Evolutionary conservation across 2,329 filamentous ascomycete genomes (phyloP), one percentile per base, ranked within the genome.

Genomic region (Triangularia setosa): DNA sequence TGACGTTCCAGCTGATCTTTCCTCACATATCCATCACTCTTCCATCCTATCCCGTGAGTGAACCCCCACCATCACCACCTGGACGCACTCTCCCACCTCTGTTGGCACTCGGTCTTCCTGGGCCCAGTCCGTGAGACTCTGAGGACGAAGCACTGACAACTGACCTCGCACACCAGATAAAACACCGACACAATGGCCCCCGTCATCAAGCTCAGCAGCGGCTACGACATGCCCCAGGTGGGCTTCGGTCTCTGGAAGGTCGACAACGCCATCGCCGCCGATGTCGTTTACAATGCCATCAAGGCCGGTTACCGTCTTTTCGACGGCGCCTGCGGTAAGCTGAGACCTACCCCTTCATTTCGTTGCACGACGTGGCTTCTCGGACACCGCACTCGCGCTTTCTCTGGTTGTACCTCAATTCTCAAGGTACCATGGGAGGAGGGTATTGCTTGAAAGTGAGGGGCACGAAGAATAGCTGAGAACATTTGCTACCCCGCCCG

Each of bases 221-320:
- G 87, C 77, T 74, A 84, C 71, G 81, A 90, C 72, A 91, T 91
- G 89, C 89, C 89, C 73, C 85, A 89, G 75, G 88, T 91, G 69
- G 89, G 89, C 77, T 91, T 91, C 75, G 89, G 89, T 65, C 84
- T 94, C 70, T 95, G 91, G 91, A 95, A 95, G 81, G 90, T 95
- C 69, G 86, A 87, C 76, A 90, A 90, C 70, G 84, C 86, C 61
- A 87, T 86, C 62, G 88, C 85, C 74, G 87, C 91, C 72, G 90
- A 94, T 72, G 86, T 85, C 66, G 87, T 94, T 70, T 94, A 94
- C 83, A 88, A 93, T 68, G 86, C 86, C 73, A 87, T 87, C 79
- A 87, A 87, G 79, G 78, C 78, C 59, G 85, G 85, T 48, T 87
- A 87, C 77, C 81, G 85, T 70, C 77, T 87, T 48, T 80, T 87